These are phyloP conservation scores for Xylariales sp. DNA, from an alignment of 2,329 filamentous ascomycete species.

Conservation along the genomic window DNA sequence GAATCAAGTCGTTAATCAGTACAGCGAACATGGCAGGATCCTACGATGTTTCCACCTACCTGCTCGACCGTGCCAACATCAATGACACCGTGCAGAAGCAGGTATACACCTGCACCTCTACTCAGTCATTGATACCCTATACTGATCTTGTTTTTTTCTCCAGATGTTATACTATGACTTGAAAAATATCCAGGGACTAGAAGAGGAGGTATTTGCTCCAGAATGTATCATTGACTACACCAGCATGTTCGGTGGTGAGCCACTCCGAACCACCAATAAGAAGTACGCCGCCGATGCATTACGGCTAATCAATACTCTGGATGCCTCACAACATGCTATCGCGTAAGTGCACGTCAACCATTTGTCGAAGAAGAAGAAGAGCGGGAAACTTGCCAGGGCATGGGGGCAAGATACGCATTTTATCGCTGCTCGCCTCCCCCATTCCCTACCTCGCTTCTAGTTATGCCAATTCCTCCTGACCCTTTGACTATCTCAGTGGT, in stretches of 20 bases:
- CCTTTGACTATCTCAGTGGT: not conserved
- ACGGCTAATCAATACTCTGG: slow-evolving; percentile 12
- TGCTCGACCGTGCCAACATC: slow-evolving; percentile 28
- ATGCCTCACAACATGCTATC: slow-evolving; percentile 6
- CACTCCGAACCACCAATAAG: slow-evolving; percentile 10
- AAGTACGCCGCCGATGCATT: slow-evolving; percentile 16
- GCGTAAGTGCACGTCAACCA: no score
- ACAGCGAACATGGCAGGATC: slow-evolving; percentile 18
- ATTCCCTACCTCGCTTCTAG: not conserved
- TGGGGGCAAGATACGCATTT: no score
- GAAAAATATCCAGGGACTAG: slow-evolving; percentile 12
- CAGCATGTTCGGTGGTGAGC: slow-evolving; percentile 21
- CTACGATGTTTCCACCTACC: slow-evolving; percentile 21
- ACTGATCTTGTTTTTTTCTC: no score
- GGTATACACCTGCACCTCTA: slow-evolving; percentile 13
- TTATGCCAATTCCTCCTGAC: not conserved
- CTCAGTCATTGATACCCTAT: not conserved
- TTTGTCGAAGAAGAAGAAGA: no score
- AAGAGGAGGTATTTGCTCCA: slow-evolving; percentile 21
- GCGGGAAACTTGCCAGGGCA: no score
- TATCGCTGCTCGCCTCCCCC: no score
- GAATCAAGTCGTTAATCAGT: no score
- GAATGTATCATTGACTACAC: slow-evolving; percentile 24
- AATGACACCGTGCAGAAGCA: slow-evolving; percentile 22
- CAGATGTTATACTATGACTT: slow-evolving; percentile 23